These are phyloP conservation scores for Lentinula boryana DNA, from an alignment of 768 basidiomycete species.

Conservation along the genomic window DNA sequence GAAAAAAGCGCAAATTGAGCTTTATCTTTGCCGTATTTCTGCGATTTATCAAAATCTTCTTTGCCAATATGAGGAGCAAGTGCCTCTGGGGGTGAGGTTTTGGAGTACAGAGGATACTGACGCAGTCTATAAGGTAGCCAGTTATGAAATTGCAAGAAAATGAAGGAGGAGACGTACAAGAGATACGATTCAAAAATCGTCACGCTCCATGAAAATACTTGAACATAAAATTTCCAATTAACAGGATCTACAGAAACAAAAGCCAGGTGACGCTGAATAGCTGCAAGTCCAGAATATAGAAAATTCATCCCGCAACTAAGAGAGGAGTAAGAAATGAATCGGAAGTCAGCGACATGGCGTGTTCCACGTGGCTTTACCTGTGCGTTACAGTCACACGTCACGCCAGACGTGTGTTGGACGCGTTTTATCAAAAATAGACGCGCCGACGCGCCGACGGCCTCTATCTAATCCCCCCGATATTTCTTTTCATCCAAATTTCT, in stretches of 20 bases:
- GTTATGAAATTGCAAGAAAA: background rate
- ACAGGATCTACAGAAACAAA: constrained; percentile 70
- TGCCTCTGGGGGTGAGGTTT: constrained; percentile 61
- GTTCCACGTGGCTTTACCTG: too few relatives aligned
- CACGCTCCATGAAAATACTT: constrained; percentile 68
- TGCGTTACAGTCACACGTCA: too few relatives aligned
- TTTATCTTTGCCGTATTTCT: constrained; percentile 88
- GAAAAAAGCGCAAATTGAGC: constrained; percentile 75
- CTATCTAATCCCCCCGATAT: too few relatives aligned
- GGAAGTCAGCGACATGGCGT: background rate
- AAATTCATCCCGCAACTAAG: constrained; percentile 42
- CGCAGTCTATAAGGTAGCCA: constrained; percentile 39
- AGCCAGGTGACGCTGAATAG: constrained; percentile 55
- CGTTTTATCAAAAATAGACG: too few relatives aligned
- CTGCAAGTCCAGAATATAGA: constrained; percentile 49
- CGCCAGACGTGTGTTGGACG: too few relatives aligned
- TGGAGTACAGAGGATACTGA: constrained; percentile 83
- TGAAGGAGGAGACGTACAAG: constrained; percentile 45
- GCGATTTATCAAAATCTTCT: constrained; percentile 82
- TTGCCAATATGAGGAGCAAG: constrained; percentile 63
- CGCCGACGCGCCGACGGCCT: too few relatives aligned
- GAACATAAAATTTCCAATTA: constrained; percentile 81
- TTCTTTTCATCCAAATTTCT: too few relatives aligned
- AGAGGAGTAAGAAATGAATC: background rate
- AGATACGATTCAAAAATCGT: constrained; percentile 87